phyloP scores from a whole-genome alignment of 2,329 filamentous ascomycete species.

The Hypocrella siamensis region DNA sequence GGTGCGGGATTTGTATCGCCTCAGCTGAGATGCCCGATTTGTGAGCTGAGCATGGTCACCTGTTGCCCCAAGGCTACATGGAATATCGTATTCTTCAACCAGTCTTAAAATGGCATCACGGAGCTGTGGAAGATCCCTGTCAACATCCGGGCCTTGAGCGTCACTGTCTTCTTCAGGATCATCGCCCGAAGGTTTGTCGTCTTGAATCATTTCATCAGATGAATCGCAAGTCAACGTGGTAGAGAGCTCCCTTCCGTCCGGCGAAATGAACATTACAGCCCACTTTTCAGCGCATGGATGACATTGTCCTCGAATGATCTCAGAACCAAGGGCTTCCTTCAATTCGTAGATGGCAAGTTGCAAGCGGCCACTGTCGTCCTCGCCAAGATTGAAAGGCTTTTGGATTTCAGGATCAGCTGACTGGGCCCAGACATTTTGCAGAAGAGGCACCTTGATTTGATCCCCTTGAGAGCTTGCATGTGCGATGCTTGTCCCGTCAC shows the following conservation, averaged over 20 bases:
- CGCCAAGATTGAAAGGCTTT: slow-evolving; percentile 33
- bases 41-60: slow-evolving; percentile 49
- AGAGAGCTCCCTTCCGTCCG: slow-evolving; percentile 54
- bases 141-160: slow-evolving; percentile 45
- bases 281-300: slow-evolving; percentile 74
- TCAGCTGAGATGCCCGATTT: slow-evolving; percentile 49
- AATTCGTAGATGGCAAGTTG: slow-evolving; percentile 57
- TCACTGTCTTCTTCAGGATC: slow-evolving; percentile 47
- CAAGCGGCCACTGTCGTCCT: slow-evolving; percentile 50
- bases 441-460: slow-evolving; percentile 27
- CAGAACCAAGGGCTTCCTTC: slow-evolving; percentile 46
- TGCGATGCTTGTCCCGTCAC: slow-evolving; percentile 47
- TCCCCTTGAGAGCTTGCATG: slow-evolving; percentile 47
- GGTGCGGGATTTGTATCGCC: slow-evolving; percentile 45
- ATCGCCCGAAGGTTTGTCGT: slow-evolving; percentile 44
- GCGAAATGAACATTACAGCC: slow-evolving; percentile 65
- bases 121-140: slow-evolving; percentile 67
- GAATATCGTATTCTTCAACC: slow-evolving; percentile 70
- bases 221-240: slow-evolving; percentile 58
- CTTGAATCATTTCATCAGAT: slow-evolving; percentile 50
- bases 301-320: slow-evolving; percentile 49
- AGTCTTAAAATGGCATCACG: slow-evolving; percentile 68
- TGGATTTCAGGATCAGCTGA: slow-evolving; percentile 27
- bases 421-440: slow-evolving; percentile 38
- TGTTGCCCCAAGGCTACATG: slow-evolving; percentile 46